Base-by-base conservation (phyloP, 192 early-diverging fungal species). In the Lunasporangiospora selenospora region DNA sequence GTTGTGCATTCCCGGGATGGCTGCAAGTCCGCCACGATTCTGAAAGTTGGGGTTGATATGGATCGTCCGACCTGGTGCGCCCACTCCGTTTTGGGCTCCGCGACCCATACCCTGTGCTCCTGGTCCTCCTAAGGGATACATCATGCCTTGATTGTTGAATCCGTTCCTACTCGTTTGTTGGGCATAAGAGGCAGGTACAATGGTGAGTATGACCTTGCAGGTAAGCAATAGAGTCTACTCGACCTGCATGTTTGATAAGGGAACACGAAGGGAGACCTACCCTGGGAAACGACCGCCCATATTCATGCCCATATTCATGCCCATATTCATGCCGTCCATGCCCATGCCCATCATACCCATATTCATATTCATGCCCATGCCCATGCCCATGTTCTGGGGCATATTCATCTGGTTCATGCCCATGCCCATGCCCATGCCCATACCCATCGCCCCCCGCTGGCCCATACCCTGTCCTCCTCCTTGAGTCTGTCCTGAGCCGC, bases 1-100 rank as follows among this genome's bases (percentile, higher is more conserved):
- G 34, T 12, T 44, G 5, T 1, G 8, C 3, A 12, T 33, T 50
- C 46, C 53, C 15, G 55, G 29, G 13, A 53, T 33, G 12, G 33
- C 6, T 1, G 69, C 39, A 0, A 51, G 29, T 6, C 59, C 54
- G 6, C 39, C 46, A 18, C 41, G 59, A 16, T 73, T 73, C 41
- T 73, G 69, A 16, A 73, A 73, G 2, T 73, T 73, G 40, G 69
- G 69, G 30, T 73, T 73, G 47, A 73, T 73, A 45, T 73, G 69
- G 13, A 73, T 73, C 3, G 45, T 73, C 40, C 69, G 41, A 48
- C 54, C 69, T 9, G 46, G 42, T n/a, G n/a, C 21, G 11, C 32
- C 48, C n/a, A 42, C 45, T 3, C 13, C 9, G 32, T 38, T 38
- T 24, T 21, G 63, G 24, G 32, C 36, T 24, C 44, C 46, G 13